Base-by-base conservation (phyloP, 2,329 filamentous ascomycete genomes). In the Monosporascus ibericus region DNA sequence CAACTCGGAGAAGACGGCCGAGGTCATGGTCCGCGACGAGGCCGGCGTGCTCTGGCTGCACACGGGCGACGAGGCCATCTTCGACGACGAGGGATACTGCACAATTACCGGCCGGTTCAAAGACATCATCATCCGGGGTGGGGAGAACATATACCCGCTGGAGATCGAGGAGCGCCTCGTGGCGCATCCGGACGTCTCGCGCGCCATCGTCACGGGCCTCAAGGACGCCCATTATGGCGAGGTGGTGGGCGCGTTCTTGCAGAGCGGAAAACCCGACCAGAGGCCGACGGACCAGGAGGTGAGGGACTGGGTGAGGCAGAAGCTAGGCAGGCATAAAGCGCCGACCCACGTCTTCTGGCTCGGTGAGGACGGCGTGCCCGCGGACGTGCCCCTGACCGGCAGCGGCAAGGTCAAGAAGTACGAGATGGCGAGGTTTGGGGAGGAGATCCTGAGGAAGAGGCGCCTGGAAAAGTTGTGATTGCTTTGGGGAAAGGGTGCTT, bases 271-370 rank as follows among this genome's bases (percentile, higher is more conserved):
- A 60, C 44, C 56, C 53, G 60, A 68, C 15, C 54, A 57, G 22
- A 62, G 70, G 49, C 81, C 78, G 1, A 68, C 68, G 0, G 76
- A 78, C 48, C 73, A 77, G 5, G 79, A 85, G 55, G 65, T 88
- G n/a, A 73, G 78, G 17, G 75, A 78, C 44, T 88, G 84, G 84
- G 82, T 83, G 1, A 75, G 80, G 48, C 71, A 79, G 58, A 77
- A 74, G 37, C 74, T 88, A 6, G 85, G 84, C 1, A 73, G 78
- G 38, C 85, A 88, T 65, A 88, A 88, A 70, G 83, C 85, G 3
- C 88, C 88, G 0, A 74, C 80, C 8, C 80, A 90, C 66, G 67
- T 92, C n/a, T 91, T 91, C 65, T 90, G 87, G 79, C 76, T 92
- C 25, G 88, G 88, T 0, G 72, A 80, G 58, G 77, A 77, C 46